Percentiles rank a stretch among this genome's conserved stretches.
These are phyloP conservation scores for Dioszegia hungarica DNA, from an alignment of 768 basidiomycete genomes.

Conservation along the genomic window DNA sequence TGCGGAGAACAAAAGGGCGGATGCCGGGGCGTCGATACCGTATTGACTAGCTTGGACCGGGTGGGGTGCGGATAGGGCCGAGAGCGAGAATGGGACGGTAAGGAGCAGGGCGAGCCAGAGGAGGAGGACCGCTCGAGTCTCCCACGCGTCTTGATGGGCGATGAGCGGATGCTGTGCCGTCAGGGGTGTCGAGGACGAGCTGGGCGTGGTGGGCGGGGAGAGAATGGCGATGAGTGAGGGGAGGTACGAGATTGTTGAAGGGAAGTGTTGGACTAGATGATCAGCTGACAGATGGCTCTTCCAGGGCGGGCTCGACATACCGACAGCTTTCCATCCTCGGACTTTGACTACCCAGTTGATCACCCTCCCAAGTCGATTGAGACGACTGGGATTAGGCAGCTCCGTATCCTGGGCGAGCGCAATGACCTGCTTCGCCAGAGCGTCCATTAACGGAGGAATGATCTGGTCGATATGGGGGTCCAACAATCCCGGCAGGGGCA, in stretches of 20 bases:
- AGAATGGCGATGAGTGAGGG: conserved; percentile 63
- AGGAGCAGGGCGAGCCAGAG: conserved; percentile 92
- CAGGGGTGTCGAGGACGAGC: conserved; percentile 53
- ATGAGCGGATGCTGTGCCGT: conserved; percentile 38
- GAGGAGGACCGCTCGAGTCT: conserved; percentile 73
- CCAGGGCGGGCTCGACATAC: conserved; percentile 50
- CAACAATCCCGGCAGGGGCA: conserved; percentile 85
- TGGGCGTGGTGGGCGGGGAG: conserved; percentile 41
- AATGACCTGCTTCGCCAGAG: conserved; percentile 47
- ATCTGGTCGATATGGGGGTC: conserved; percentile 82
- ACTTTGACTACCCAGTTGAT: conserved; percentile 79
- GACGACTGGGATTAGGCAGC: conserved; percentile 13
- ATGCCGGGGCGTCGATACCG: conserved; percentile 20
- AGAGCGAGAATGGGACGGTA: conserved; percentile 87
- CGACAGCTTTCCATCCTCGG: conserved; percentile 83
- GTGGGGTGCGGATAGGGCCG: conserved; percentile 61
- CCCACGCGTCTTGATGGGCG: conserved; percentile 58
- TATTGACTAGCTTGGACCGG: conserved; percentile 52
- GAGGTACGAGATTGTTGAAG: conserved; percentile 81
- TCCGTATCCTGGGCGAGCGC: not conserved
- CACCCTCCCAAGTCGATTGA: conserved; percentile 53
- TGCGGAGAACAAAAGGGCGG: conserved; percentile 42
- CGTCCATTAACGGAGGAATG: conserved; percentile 66
- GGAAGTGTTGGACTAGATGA: conserved; percentile 77
- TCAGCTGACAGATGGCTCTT: not conserved